Percentiles rank a stretch among this genome's conserved stretches.
Conservation (phyloP, 768 basidiomycete species). For the Lyophyllum shimeji region DNA sequence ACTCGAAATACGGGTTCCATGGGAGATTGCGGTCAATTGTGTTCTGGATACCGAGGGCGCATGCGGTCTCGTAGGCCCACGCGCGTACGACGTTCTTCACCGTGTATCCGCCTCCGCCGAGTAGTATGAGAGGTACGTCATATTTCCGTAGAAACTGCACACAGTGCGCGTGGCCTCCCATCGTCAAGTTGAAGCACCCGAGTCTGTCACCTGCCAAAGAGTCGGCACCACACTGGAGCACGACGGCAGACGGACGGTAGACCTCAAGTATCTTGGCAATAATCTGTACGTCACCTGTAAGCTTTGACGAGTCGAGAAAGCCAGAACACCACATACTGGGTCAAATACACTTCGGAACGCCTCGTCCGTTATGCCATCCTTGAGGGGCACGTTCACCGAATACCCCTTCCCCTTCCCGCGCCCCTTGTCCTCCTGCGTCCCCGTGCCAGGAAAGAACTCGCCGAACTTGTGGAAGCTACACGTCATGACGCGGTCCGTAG, state of each 20-base stretch:
- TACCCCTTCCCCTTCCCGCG: constrained; percentile 84
- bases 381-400: constrained; percentile 88
- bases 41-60: constrained; percentile 85
- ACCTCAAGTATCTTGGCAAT: constrained; percentile 84
- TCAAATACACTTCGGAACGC: constrained; percentile 87
- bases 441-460: constrained; percentile 91
- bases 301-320: constrained; percentile 3
- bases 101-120: constrained; percentile 97
- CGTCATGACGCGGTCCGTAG: constrained; percentile 96
- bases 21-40: constrained; percentile 76
- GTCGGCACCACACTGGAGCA: constrained; percentile 95
- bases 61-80: constrained; percentile 97
- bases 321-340: constrained; percentile 56
- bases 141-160: constrained; percentile 83
- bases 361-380: constrained; percentile 93
- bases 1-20: constrained; percentile 92
- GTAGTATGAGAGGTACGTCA: constrained; percentile 83
- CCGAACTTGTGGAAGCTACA: constrained; percentile 97
- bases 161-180: constrained; percentile 93
- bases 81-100: constrained; percentile 93
- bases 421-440: constrained; percentile 81
- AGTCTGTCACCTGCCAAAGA: constrained; percentile 94
- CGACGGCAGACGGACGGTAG: constrained; percentile 82
- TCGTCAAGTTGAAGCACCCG: constrained; percentile 93
- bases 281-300: constrained; percentile 46